Evolutionary conservation across 805 yeast genomes (phyloP), one percentile per base, ranked within the genome.

Genomic region (Suhomyces faveliae): DNA sequence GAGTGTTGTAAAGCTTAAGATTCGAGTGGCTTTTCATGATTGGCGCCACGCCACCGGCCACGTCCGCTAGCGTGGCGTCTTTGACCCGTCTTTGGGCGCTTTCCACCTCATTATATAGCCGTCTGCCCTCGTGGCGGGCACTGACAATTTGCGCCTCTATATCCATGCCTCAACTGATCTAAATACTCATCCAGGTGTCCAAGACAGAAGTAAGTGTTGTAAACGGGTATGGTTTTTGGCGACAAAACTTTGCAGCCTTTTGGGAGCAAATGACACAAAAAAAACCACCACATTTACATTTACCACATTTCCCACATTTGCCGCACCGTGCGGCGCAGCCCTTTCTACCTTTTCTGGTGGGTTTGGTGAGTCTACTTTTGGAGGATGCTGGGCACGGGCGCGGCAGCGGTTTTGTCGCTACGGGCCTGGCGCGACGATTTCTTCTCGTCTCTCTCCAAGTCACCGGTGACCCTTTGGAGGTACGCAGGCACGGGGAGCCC

Each of bases 391-490:
- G 74, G 74, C 3, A 69, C 69, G 1, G 74, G 74, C 3, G 76
- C 76, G 3, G 74, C 74, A 1, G 73, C 73, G 5, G 68, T 70
- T 49, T 69, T 63, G 56, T 63, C 66, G 39, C 53, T 62, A 40
- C 72, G 59, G 9, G 62, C 60, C 5, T 47, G 41, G 42, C 59
- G 51, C 47, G 61, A 63, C 41, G 66, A 60, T 51, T 68, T 65
- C 57, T 67, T 74, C 42, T 74, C 79, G 30, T 76, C 78, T 54
- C 84, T 69, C 40, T 83, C 89, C 40, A 83, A 60, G 54, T 85
- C 96, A 40, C 98, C 98, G 1, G 98, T 92, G 17, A 92, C 98
- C 52, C 85, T 83, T 46, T 73, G 74, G 50, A 94, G 70, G 59
- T 89, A 91, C 2, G 78, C 83, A 0, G 99, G 99, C 2, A 92